Base-by-base conservation (phyloP, 1,284 basidiomycete species). In the Hemileccinum hortonii region DNA sequence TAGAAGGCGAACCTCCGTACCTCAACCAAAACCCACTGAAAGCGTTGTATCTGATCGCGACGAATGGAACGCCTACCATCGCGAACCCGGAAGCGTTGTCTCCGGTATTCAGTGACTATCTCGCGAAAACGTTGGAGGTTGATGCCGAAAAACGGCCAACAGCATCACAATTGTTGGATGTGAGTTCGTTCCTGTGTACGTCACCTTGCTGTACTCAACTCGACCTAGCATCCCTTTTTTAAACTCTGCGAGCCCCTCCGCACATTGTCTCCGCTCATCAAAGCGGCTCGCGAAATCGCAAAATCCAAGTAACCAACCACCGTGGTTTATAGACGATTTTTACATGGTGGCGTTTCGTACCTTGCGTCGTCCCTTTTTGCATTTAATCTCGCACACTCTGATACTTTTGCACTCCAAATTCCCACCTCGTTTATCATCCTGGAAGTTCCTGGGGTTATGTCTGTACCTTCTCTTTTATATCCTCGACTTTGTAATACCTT, bases 1-100 rank as follows among this genome's bases (percentile, higher is more conserved):
- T 99, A 62, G 96, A 98, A 73, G 96, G 97, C 56, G 96, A 99
- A 73, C 97, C 96, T 3, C 96, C 96, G 29, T 98, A 98, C 67
- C 80, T 98, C 41, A 96, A 97, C 72, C 94, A 98, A 75, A 97
- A 97, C 74, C 95, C 95, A 2, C 77, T 98, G 43, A 90, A 96
- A 67, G 94, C 94, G 7, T 76, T 99, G 37, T 99, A 98, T 70
- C 82, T 98, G 47, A 99, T 99, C 64, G 95, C 94, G 6, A 98
- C 94, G 19, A 98, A 98, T 66, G 95, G 96, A n/a, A 98, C 95
- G 44, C 96, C 96, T 11, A 91, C 91, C 54, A 93, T 99, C 60
- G 91, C 94, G 59, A 96, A 98, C 70, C 94, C 95, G 22, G 95
- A 98, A 73, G 88, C 90, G 59, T 77, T 98, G 21, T 90, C 87